Evolutionary conservation across 352 stramenopile genomes (phyloP), one percentile per base, ranked within the genome.

Genomic region (Peronospora belbahrii): DNA sequence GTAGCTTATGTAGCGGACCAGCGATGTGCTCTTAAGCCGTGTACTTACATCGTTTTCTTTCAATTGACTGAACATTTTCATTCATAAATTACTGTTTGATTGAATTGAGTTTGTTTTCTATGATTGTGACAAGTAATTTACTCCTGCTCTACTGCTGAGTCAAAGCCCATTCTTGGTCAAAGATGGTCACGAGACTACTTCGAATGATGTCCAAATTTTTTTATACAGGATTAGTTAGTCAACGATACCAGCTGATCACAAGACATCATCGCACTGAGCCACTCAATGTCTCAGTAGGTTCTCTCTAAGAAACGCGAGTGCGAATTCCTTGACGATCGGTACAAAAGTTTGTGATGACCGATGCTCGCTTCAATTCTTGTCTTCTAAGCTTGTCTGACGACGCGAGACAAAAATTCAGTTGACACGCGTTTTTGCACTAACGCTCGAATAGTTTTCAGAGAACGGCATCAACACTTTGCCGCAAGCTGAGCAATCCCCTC

Each of bases 171-270:
- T n/a, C n/a, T n/a, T n/a, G n/a, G n/a, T n/a, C n/a, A n/a, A n/a
- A n/a, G n/a, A n/a, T n/a, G n/a, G n/a, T n/a, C n/a, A n/a, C n/a
- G n/a, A n/a, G n/a, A n/a, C n/a, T n/a, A n/a, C n/a, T n/a, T n/a
- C n/a, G n/a, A n/a, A n/a, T n/a, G n/a, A n/a, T n/a, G n/a, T n/a
- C n/a, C n/a, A n/a, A n/a, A n/a, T n/a, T n/a, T n/a, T n/a, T n/a
- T n/a, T n/a, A n/a, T n/a, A n/a, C n/a, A n/a, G n/a, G n/a, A n/a
- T n/a, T n/a, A n/a, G n/a, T n/a, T n/a, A n/a, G 49, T 13, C 74
- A 85, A 13, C 85, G 71, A 42, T 81, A 95, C 71, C 68, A 84
- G 0, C 80, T 81, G n/a, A 10, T 46, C 59, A 46, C 81, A 95
- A 17, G 63, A 62, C n/a, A n/a, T n/a, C 1, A 42, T 46, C 14